phyloP scores from a whole-genome alignment of 306 rosid species.

The Alnus glutinosa region DNA sequence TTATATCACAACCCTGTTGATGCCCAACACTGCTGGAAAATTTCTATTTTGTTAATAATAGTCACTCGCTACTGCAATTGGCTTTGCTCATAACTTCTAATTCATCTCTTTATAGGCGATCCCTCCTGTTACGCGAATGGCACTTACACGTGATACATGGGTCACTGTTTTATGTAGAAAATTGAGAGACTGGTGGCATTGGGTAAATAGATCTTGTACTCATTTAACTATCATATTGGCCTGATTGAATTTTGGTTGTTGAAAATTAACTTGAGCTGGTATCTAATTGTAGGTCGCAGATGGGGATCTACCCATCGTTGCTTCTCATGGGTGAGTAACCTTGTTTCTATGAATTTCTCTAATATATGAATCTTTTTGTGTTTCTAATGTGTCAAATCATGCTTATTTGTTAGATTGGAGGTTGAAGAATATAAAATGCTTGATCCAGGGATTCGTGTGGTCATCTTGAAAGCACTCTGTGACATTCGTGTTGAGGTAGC shows the following conservation, averaged over 20 bases:
- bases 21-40: slow-evolving; percentile 21
- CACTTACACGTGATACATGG: slow-evolving; percentile 97
- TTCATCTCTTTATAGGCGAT: slow-evolving; percentile 66
- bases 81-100: slow-evolving; percentile 30
- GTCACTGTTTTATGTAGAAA: slow-evolving; percentile 94
- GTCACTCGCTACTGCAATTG: slow-evolving; percentile 22
- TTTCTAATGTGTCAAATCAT: slow-evolving; percentile 37
- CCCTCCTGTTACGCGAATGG: slow-evolving; percentile 97
- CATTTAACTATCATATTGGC: slow-evolving; percentile 22
- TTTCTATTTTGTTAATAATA: slow-evolving; percentile 13
- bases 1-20: slow-evolving; percentile 9
- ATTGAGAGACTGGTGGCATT: slow-evolving; percentile 99
- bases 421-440: slow-evolving; percentile 79
- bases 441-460: slow-evolving; percentile 88
- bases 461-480: slow-evolving; percentile 96
- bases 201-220: slow-evolving; percentile 63
- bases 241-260: slow-evolving; percentile 16
- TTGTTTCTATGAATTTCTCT: slow-evolving; percentile 21
- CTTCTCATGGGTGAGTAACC: slow-evolving; percentile 86
- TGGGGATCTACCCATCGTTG: slow-evolving; percentile 94
- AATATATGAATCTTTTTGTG: slow-evolving; percentile 24
- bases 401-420: slow-evolving; percentile 65
- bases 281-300: slow-evolving; percentile 78
- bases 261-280: slow-evolving; percentile 34
- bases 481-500: slow-evolving; percentile 99